phyloP scores from a whole-genome alignment of 2,329 filamentous ascomycete genomes.

The Arachnomyces sp. region DNA sequence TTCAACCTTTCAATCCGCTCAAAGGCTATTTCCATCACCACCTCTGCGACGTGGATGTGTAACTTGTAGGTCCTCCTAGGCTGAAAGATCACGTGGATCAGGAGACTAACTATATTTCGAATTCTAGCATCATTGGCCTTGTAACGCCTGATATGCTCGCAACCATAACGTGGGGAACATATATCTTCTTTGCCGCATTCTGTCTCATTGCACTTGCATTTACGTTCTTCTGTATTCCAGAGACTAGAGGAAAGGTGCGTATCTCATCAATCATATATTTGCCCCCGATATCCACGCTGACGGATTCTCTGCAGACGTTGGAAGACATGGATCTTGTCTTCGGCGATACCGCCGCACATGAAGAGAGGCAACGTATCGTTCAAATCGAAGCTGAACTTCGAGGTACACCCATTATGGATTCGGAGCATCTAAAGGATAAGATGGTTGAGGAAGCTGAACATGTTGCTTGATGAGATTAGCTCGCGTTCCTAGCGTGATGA shows the following conservation, averaged over 20 bases:
- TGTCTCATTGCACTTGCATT: slow-evolving; percentile 28
- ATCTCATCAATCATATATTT: not conserved
- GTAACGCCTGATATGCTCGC: slow-evolving; percentile 33
- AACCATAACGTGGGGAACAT: slow-evolving; percentile 30
- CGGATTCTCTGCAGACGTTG: slow-evolving; percentile 31
- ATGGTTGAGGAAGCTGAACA: too few species aligned
- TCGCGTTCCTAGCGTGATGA: too few species aligned
- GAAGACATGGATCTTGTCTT: slow-evolving; percentile 50
- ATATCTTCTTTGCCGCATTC: slow-evolving; percentile 33
- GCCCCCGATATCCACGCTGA: slow-evolving; percentile 1
- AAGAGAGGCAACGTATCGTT: slow-evolving; percentile 32
- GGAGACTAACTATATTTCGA: not conserved
- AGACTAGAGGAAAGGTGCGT: slow-evolving; percentile 29
- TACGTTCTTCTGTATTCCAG: slow-evolving; percentile 29
- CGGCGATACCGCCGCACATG: slow-evolving; percentile 30
- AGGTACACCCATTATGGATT: slow-evolving; percentile 16
- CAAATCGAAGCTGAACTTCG: slow-evolving; percentile 32
- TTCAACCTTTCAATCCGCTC: slow-evolving; percentile 32
- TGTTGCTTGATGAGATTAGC: too few species aligned
- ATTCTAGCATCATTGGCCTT: slow-evolving; percentile 26
- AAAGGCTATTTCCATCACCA: slow-evolving; percentile 32
- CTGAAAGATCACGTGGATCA: not conserved
- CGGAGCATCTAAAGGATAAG: too few species aligned
- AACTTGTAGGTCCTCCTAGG: slow-evolving; percentile 26
- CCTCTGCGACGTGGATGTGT: slow-evolving; percentile 33